phyloP scores from a whole-genome alignment of 345 rosid species.

The Gossypium arboreum region DNA sequence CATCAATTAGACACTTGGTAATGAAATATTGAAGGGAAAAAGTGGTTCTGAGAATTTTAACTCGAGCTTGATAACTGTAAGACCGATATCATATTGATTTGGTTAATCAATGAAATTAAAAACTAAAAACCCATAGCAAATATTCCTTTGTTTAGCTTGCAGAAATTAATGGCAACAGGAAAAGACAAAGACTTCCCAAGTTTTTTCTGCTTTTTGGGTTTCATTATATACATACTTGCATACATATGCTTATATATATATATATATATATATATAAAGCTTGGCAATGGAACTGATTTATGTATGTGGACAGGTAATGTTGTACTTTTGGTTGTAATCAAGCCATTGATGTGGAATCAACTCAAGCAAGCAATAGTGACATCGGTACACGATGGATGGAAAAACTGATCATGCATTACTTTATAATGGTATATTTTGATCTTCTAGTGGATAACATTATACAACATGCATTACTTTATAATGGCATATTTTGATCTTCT shows the following conservation, averaged over 20 bases:
- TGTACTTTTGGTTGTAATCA: slow-evolving; percentile 69
- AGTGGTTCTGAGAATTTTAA: too few relatives aligned
- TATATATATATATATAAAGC: not conserved
- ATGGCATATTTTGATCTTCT: not conserved
- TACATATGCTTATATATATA: too few relatives aligned
- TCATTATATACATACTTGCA: not conserved
- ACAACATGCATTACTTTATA: not conserved
- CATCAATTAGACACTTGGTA: too few relatives aligned
- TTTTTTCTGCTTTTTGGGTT: not conserved
- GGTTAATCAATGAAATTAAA: too few relatives aligned
- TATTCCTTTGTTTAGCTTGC: too few relatives aligned
- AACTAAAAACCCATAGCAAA: not conserved
- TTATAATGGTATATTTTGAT: not conserved
- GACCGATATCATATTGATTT: too few relatives aligned
- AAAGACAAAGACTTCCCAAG: too few relatives aligned
- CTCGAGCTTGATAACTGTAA: too few relatives aligned
- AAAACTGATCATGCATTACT: not conserved
- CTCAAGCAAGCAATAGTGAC: not conserved
- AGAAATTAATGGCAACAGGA: too few relatives aligned
- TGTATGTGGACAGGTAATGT: slow-evolving; percentile 60
- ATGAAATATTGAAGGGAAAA: too few relatives aligned
- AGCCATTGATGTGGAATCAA: slow-evolving; percentile 10
- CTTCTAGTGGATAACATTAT: not conserved
- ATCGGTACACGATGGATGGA: not conserved
- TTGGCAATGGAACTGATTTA: slow-evolving; percentile 13